Evolutionary conservation across 169 alveolate species (phyloP).

Genomic region (Cryptosporidium bovis): DNA sequence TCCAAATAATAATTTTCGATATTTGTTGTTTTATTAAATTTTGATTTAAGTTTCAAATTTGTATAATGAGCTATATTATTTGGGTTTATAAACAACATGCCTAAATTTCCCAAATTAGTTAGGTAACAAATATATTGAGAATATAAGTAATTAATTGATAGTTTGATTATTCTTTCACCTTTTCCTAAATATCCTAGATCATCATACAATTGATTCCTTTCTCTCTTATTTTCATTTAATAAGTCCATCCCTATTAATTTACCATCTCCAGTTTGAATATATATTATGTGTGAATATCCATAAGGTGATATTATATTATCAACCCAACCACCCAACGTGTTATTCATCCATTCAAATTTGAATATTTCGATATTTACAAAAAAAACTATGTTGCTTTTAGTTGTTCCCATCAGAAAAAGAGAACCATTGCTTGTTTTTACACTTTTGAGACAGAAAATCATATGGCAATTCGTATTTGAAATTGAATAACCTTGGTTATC

Average conservation of each 20-base stretch:
- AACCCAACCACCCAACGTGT: slow-evolving; percentile 66
- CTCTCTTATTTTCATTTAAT: neutral
- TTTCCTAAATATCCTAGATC: neutral
- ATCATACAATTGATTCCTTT: neutral
- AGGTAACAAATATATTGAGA: slow-evolving; percentile 19
- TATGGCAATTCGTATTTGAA: neutral
- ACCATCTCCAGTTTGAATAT: slow-evolving; percentile 45
- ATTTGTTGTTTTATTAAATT: neutral
- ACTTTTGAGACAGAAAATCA: neutral
- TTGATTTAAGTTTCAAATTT: neutral
- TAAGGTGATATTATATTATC: slow-evolving; percentile 28
- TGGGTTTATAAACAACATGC: slow-evolving; percentile 40
- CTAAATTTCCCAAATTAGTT: slow-evolving; percentile 23
- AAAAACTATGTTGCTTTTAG: slow-evolving; percentile 18
- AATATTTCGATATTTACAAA: neutral
- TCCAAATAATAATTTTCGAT: neutral
- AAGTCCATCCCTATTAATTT: slow-evolving; percentile 25
- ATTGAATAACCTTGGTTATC: too few relatives aligned
- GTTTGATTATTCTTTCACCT: slow-evolving; percentile 20
- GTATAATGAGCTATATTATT: slow-evolving; percentile 20
- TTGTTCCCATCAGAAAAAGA: slow-evolving; percentile 24
- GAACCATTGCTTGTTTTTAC: neutral
- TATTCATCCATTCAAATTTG: slow-evolving; percentile 19
- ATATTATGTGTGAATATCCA: slow-evolving; percentile 61
- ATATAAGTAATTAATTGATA: slow-evolving; percentile 15